Percentiles rank a stretch among this genome's conserved stretches.
Conservation (phyloP, 2,329 filamentous ascomycete genomes). For the Ophiostoma perfectum region DNA sequence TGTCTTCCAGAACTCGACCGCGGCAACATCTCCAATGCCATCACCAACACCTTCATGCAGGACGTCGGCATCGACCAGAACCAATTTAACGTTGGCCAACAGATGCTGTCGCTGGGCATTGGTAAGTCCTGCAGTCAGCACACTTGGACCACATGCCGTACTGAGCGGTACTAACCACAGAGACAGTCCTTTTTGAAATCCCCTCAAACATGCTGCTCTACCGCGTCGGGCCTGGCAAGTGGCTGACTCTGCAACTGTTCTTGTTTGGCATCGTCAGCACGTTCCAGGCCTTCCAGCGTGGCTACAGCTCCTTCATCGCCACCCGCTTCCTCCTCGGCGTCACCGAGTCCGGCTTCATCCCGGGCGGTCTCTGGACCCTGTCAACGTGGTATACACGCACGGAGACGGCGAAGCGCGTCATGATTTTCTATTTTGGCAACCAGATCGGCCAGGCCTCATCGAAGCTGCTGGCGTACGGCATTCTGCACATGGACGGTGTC, state of each 20-base stretch:
- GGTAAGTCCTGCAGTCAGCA: background rate
- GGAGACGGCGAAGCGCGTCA: constrained; percentile 49
- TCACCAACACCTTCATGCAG: constrained; percentile 8
- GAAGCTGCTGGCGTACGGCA: constrained; percentile 41
- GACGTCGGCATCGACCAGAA: constrained; percentile 6
- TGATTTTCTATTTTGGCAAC: constrained; percentile 53
- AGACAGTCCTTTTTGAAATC: constrained; percentile 23
- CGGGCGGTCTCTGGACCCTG: constrained; percentile 46
- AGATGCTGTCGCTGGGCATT: constrained; percentile 7
- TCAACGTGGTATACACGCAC: constrained; percentile 51
- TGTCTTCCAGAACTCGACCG: background rate
- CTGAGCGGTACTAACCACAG: background rate
- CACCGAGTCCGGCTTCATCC: constrained; percentile 52
- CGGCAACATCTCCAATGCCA: constrained; percentile 5
- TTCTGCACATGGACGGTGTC: constrained; percentile 26
- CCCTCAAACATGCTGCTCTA: constrained; percentile 8
- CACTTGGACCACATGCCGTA: background rate
- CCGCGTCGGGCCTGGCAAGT: constrained; percentile 4
- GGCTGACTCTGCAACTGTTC: background rate
- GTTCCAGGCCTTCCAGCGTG: constrained; percentile 34
- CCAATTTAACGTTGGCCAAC: constrained; percentile 7
- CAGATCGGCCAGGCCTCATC: constrained; percentile 44
- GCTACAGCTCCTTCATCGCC: constrained; percentile 38
- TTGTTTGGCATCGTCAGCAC: background rate
- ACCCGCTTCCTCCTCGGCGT: constrained; percentile 48